These are phyloP conservation scores for Penicillium italicum DNA, from an alignment of 2,329 filamentous ascomycete genomes.

Conservation along the genomic window DNA sequence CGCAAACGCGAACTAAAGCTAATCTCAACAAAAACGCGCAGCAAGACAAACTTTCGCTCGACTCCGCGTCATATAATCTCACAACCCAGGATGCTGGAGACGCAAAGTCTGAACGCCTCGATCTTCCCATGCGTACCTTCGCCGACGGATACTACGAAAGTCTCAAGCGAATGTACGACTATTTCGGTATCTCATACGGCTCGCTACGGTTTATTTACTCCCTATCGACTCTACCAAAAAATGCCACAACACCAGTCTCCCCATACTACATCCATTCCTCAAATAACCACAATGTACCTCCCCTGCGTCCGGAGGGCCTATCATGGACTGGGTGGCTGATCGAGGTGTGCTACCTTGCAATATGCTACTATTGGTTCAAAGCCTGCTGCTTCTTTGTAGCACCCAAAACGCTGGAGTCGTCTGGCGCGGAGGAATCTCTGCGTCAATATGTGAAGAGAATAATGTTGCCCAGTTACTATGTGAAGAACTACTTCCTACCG, in stretches of 20 bases:
- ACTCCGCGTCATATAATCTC: conserved; percentile 45
- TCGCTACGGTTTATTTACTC: conserved; percentile 53
- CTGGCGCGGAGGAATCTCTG: conserved; percentile 42
- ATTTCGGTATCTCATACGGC: conserved; percentile 51
- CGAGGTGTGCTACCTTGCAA: conserved; percentile 45
- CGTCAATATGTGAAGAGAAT: conserved; percentile 52
- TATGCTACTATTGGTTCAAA: conserved; percentile 55
- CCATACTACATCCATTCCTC: conserved; percentile 55
- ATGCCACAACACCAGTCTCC: background rate
- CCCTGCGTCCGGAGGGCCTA: conserved; percentile 34
- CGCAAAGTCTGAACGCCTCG: conserved; percentile 27
- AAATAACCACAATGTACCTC: conserved; percentile 50
- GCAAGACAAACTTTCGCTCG: conserved; percentile 45
- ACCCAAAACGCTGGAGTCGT: conserved; percentile 28
- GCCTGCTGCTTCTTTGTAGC: conserved; percentile 50
- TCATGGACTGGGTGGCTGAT: conserved; percentile 39
- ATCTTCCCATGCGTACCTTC: conserved; percentile 53
- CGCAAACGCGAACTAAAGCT: background rate
- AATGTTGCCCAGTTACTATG: conserved; percentile 48
- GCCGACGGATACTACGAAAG: conserved; percentile 55
- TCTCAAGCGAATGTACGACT: conserved; percentile 54
- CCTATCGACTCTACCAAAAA: conserved; percentile 40
- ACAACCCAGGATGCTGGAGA: conserved; percentile 17
- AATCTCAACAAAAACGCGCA: conserved; percentile 20
- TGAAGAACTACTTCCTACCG: conserved; percentile 52